Conservation (phyloP, 106 monocot genomes). For the Dendrobium catenatum region DNA sequence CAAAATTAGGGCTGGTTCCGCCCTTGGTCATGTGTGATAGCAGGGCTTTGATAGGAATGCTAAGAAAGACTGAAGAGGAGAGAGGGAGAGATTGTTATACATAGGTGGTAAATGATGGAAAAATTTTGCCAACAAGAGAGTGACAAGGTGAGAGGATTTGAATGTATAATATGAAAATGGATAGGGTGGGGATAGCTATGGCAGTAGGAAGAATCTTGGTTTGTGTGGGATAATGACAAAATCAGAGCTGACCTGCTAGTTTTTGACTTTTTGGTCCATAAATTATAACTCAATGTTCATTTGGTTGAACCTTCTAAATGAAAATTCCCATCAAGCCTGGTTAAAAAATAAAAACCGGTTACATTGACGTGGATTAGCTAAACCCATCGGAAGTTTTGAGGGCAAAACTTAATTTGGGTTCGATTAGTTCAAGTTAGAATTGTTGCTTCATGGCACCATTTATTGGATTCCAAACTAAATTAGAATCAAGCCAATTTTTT, state of each 20-base stretch:
- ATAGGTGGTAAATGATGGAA: no score
- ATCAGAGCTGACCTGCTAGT: neutral
- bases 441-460: neutral
- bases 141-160: neutral
- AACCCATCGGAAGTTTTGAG: neutral
- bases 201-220: neutral
- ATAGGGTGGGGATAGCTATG: no score
- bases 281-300: no score
- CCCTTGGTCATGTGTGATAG: no score
- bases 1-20: no score
- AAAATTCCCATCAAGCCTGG: neutral
- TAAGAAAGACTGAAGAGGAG: neutral
- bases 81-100: no score
- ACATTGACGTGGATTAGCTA: neutral
- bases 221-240: neutral
- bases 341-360: neutral
- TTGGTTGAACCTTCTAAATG: neutral
- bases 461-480: no score
- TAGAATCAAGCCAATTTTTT: no score
- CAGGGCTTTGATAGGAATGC: neutral
- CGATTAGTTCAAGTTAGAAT: neutral
- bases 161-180: no score
- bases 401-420: neutral
- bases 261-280: neutral
- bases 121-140: neutral